phyloP scores from a whole-genome alignment of 208 protist species.

The Porcisia hertigi region DNA sequence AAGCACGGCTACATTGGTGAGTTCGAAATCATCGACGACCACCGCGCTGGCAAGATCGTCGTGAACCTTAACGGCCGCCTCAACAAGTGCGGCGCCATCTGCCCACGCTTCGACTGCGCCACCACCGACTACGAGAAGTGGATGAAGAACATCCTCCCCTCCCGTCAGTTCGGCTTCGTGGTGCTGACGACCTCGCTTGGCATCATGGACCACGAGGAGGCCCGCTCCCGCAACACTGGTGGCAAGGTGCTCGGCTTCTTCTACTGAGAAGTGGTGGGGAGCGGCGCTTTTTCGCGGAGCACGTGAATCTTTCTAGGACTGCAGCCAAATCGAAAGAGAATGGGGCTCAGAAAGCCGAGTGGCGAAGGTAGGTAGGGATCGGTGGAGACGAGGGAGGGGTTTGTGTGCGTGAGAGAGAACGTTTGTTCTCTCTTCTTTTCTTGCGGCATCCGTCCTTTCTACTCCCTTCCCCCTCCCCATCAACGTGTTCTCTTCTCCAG shows the following conservation, averaged over 20 bases:
- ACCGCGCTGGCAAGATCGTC: constrained; percentile 99
- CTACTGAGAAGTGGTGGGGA: constrained; percentile 92
- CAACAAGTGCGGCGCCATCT: constrained; percentile 99
- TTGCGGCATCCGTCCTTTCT: not conserved
- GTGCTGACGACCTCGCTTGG: constrained; percentile 99
- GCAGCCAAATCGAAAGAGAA: not conserved
- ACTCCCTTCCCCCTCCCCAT: not conserved
- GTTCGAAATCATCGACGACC: constrained; percentile 99
- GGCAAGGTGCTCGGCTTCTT: constrained; percentile 99
- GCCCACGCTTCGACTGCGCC: constrained; percentile 98
- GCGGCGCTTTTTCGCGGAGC: not conserved
- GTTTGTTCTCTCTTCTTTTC: not conserved
- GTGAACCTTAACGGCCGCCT: constrained; percentile 99
- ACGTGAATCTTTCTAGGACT: constrained; percentile 4
- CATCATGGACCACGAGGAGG: constrained; percentile 99
- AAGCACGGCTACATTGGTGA: constrained; percentile 99
- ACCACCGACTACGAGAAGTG: constrained; percentile 98
- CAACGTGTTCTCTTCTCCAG: not conserved
- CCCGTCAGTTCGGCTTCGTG: constrained; percentile 99
- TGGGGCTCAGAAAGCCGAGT: not conserved
- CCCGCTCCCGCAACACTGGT: constrained; percentile 98
- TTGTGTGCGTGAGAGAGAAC: not conserved
- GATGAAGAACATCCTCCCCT: constrained; percentile 99
- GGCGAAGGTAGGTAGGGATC: not conserved
- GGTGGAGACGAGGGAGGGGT: not conserved